A percentile compares a stretch with the other conserved stretches of the same genome.
These are phyloP conservation scores for Trichophyton rubrum DNA, from an alignment of 2,329 filamentous ascomycete species.

Conservation along the genomic window DNA sequence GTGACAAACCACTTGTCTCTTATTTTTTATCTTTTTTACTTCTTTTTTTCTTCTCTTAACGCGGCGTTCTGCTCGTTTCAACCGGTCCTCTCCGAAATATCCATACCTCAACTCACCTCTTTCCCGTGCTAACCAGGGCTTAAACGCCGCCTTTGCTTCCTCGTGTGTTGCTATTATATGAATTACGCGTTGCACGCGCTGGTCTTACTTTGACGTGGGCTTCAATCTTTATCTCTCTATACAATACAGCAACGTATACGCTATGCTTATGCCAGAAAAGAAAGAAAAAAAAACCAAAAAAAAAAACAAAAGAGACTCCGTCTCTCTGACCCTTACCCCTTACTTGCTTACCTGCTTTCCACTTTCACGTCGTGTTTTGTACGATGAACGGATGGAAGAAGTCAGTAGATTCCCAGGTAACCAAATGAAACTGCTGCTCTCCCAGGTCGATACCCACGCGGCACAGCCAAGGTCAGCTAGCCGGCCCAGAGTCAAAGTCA, in stretches of 20 bases:
- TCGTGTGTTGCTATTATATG: constrained; percentile 1
- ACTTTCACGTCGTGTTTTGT: background rate
- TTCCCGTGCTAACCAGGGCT: background rate
- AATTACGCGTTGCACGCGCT: constrained; percentile 2
- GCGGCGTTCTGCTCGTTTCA: background rate
- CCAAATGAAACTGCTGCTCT: background rate
- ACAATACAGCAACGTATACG: background rate
- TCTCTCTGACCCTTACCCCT: background rate
- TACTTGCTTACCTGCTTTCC: background rate
- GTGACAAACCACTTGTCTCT: too few relatives aligned
- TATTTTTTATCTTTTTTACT: too few relatives aligned
- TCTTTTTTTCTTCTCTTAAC: background rate
- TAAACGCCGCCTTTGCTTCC: background rate
- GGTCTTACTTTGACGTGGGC: background rate
- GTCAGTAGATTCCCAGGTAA: background rate
- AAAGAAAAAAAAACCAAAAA: too few relatives aligned
- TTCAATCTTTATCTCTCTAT: background rate
- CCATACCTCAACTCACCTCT: background rate
- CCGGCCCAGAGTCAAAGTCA: background rate
- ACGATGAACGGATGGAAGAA: background rate
- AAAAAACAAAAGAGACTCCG: background rate
- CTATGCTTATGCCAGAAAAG: background rate
- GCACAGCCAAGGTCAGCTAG: background rate
- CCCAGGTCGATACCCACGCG: background rate
- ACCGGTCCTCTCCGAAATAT: background rate